These are phyloP conservation scores for Mortierella sp. DNA, from an alignment of 371 early-diverging fungal genomes.

Conservation along the genomic window DNA sequence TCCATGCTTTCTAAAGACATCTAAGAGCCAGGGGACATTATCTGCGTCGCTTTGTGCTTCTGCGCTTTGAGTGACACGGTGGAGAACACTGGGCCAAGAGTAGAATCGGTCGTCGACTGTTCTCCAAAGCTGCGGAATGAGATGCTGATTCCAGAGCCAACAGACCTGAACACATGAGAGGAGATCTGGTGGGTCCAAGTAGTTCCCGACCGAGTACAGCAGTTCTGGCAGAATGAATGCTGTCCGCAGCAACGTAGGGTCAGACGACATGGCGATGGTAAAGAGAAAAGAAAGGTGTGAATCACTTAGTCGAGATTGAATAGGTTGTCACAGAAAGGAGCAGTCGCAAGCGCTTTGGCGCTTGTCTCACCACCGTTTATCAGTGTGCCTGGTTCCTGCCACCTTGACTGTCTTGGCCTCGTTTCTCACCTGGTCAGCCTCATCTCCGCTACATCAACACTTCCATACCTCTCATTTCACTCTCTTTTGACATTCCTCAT, in stretches of 20 bases:
- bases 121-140: neutral
- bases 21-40: neutral
- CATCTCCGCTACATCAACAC: no score
- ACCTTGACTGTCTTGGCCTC: neutral
- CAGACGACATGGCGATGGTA: neutral
- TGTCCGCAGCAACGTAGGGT: neutral
- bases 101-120: neutral
- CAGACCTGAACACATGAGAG: neutral
- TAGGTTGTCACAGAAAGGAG: neutral
- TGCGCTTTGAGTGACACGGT: neutral
- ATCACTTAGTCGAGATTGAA: no score
- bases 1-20: neutral
- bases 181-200: neutral
- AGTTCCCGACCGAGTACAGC: neutral
- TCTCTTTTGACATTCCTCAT: neutral
- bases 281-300: neutral
- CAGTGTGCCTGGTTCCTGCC: neutral
- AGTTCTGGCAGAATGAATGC: neutral
- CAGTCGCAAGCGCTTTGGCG: neutral
- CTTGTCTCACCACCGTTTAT: neutral
- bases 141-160: neutral
- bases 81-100: neutral
- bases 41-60: neutral
- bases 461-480: neutral
- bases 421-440: neutral